Conservation (phyloP, 495 filamentous ascomycete species). For the Lepidopterella palustris region DNA sequence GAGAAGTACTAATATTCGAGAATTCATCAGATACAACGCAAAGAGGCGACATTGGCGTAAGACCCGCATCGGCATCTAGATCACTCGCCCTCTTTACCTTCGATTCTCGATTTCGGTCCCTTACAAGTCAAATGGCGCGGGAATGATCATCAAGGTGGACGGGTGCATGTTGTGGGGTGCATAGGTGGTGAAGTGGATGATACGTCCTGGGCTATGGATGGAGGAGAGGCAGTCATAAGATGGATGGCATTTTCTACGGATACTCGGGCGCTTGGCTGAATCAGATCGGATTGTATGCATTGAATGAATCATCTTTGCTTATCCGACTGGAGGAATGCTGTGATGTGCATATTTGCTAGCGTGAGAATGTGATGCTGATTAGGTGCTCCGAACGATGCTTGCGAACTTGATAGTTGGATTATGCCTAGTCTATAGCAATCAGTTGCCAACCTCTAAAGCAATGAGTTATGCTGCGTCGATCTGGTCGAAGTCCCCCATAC, state of each 20-base stretch:
- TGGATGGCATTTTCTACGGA: conserved; percentile 4
- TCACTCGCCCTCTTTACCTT: conserved; percentile 28
- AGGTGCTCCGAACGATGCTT: too few relatives aligned
- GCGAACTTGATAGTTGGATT: too few relatives aligned
- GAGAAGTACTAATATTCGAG: background rate
- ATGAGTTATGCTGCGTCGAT: too few relatives aligned
- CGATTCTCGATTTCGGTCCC: conserved; percentile 20
- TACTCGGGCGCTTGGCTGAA: conserved; percentile 1
- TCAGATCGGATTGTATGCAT: conserved; percentile 2
- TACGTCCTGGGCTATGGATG: background rate
- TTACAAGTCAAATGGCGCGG: conserved; percentile 15
- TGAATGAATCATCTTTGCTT: conserved; percentile 9
- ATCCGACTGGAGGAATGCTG: conserved; percentile 2
- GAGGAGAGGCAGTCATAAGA: background rate
- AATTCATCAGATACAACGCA: conserved; percentile 81
- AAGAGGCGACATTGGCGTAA: conserved; percentile 99
- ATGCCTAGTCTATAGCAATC: too few relatives aligned
- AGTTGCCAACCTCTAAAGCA: too few relatives aligned
- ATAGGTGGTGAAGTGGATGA: background rate
- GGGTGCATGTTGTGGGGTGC: conserved; percentile 4
- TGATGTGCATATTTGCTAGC: too few relatives aligned
- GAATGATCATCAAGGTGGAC: conserved; percentile 12
- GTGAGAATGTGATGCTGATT: too few relatives aligned
- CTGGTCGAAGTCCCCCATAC: too few relatives aligned
- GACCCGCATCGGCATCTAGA: conserved; percentile 97